Conservation (phyloP, 2,329 filamentous ascomycete species). For the Pseudocercospora musae region DNA sequence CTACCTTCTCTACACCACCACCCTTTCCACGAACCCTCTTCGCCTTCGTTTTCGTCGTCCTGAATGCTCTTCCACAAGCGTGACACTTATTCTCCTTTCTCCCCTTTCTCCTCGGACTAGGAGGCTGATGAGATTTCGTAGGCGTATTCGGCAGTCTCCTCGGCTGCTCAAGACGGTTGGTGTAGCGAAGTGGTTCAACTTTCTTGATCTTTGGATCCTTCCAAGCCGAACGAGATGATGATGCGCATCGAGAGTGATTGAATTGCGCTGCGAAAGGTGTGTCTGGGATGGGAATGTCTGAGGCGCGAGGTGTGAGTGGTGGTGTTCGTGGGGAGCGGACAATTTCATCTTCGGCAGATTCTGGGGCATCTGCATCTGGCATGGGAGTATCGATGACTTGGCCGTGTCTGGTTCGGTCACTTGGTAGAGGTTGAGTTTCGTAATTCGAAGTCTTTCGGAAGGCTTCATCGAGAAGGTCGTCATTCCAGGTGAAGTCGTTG, state of each 20-base stretch:
- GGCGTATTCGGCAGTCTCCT: conserved; percentile 20
- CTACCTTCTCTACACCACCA: background rate
- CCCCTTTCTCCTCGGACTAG: conserved; percentile 7
- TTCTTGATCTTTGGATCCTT: conserved; percentile 9
- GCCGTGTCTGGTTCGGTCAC: too few relatives aligned
- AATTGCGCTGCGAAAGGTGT: conserved; percentile 4
- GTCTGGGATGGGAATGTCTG: conserved; percentile 3
- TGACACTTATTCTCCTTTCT: conserved; percentile 7
- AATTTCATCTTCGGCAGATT: background rate
- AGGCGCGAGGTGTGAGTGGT: background rate
- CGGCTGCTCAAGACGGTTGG: conserved; percentile 14
- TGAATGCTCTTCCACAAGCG: conserved; percentile 16
- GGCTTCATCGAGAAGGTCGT: background rate
- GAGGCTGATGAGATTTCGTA: conserved; percentile 18
- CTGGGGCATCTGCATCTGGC: background rate
- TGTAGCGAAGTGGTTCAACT: conserved; percentile 18
- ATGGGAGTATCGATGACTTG: background rate
- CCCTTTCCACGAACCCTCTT: background rate
- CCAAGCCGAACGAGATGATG: background rate
- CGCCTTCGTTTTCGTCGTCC: conserved; percentile 3
- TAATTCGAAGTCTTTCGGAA: background rate
- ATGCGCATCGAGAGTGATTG: background rate
- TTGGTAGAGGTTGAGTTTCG: background rate
- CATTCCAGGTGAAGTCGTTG: background rate
- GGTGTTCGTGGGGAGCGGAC: background rate